Evolutionary conservation across 2,329 filamentous ascomycete genomes (phyloP).

Genomic region (Triangularia verruculosa): DNA sequence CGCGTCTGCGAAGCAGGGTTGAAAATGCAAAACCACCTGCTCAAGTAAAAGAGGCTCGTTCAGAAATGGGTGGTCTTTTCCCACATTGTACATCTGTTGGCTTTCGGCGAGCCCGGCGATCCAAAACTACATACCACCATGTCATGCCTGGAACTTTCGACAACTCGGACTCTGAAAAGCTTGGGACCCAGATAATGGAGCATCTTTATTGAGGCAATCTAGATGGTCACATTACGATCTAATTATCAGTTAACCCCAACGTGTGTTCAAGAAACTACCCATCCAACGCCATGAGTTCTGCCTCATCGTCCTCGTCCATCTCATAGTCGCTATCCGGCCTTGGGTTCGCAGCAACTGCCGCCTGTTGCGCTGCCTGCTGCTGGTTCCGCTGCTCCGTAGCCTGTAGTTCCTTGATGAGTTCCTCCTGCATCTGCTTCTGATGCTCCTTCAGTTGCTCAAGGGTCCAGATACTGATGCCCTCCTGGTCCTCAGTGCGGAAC

Average conservation of each 20-base stretch:
- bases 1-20: neutral
- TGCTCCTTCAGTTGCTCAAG: conserved; percentile 73
- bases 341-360: conserved; percentile 17
- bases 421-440: conserved; percentile 70
- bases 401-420: conserved; percentile 62
- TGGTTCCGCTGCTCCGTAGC: conserved; percentile 39
- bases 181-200: neutral
- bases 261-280: neutral
- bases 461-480: conserved; percentile 92
- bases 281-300: conserved; percentile 35
- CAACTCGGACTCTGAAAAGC: neutral
- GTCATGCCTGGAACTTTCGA: neutral
- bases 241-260: neutral
- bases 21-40: no score
- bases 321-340: conserved; percentile 45
- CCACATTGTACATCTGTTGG: neutral
- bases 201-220: neutral
- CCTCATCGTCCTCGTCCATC: conserved; percentile 48
- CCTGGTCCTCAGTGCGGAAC: conserved; percentile 77
- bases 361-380: neutral
- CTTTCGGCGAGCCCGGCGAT: neutral
- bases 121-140: neutral
- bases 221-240: neutral
- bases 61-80: neutral
- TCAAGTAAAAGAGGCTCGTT: neutral